Evolutionary conservation across 2,329 filamentous ascomycete species (phyloP), one percentile per base, ranked within the genome.

Genomic region (Nigrospora oryzae): DNA sequence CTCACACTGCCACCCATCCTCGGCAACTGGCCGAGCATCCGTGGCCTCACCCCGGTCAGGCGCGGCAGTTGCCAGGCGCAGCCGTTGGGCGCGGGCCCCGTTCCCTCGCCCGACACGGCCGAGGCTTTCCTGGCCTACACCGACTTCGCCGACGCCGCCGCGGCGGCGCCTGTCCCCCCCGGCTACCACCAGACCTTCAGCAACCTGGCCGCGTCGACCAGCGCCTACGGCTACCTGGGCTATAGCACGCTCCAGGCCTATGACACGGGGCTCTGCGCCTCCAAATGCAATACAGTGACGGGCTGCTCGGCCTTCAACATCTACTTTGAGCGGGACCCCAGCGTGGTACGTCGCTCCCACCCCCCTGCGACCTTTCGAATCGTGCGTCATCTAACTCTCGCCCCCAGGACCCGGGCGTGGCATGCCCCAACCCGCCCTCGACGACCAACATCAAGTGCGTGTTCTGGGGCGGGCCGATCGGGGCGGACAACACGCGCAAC

Each of bases 171-270:
- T 2, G 53, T 53, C 1, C 64, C 65, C 1, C 43, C 50, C 43
- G 63, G 63, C 7, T 68, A 66, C 47, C 51, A 38, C 5, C 42
- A 48, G 13, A 58, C 58, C 6, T 68, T 64, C 49, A 41, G 45
- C 2, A 57, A 63, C 38, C 45, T 63, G 3, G 43, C 60, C 11
- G 61, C 48, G 2, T 57, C 59, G 15, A 58, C 48, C 40, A 50
- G 43, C 13, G 52, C 58, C 59, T 70, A 62, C 17, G 56, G 56
- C 5, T 60, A 58, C 48, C 46, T 55, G 15, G 56, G 56, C 5
- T 58, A 51, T 49, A 53, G 49, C 5, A 49, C 51, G 0, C 42
- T 58, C 11, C 41, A 47, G 19, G 46, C 50, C 12, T 60, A 60
- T 38, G 51, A 58, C 35, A 51, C 56, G 0, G 40, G 13, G 1